Conservation (phyloP, 148 eudicot genomes). For the Nyssa sinensis region DNA sequence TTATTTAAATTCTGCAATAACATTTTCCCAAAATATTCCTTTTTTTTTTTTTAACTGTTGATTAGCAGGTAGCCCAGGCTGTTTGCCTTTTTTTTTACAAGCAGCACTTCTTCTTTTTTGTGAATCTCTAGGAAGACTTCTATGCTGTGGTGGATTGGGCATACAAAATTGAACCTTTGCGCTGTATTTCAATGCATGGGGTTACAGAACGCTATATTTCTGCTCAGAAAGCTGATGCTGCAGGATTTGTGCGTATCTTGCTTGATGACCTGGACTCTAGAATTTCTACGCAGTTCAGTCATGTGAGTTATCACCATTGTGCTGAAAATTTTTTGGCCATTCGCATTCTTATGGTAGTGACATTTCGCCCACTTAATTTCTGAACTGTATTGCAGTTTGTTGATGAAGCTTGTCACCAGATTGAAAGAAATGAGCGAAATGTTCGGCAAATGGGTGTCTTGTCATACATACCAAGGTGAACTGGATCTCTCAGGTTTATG, state of each 20-base stretch:
- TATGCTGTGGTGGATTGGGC: slow-evolving; percentile 98
- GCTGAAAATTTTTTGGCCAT: background rate
- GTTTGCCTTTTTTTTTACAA: background rate
- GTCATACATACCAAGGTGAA: slow-evolving; percentile 85
- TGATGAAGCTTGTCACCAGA: slow-evolving; percentile 94
- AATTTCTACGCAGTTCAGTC: slow-evolving; percentile 73
- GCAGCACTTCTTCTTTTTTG: background rate
- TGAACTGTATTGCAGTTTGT: slow-evolving; percentile 67
- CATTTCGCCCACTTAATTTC: background rate
- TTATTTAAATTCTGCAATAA: background rate
- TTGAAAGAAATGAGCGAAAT: slow-evolving; percentile 87
- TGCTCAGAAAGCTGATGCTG: slow-evolving; percentile 95
- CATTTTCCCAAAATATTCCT: background rate
- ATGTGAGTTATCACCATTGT: slow-evolving; percentile 48
- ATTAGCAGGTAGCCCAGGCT: background rate
- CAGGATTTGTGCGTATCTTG: slow-evolving; percentile 92
- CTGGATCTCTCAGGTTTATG: slow-evolving; percentile 3
- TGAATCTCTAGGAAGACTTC: slow-evolving; percentile 73
- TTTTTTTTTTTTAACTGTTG: slow-evolving; percentile 9
- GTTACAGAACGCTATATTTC: slow-evolving; percentile 80
- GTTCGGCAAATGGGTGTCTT: slow-evolving; percentile 79
- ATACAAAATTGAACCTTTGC: slow-evolving; percentile 86
- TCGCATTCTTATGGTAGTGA: slow-evolving; percentile 1
- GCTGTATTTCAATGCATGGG: slow-evolving; percentile 98
- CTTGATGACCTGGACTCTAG: slow-evolving; percentile 90